Evolutionary conservation across 768 basidiomycete genomes (phyloP).

Genomic region (Mrakia gelida): DNA sequence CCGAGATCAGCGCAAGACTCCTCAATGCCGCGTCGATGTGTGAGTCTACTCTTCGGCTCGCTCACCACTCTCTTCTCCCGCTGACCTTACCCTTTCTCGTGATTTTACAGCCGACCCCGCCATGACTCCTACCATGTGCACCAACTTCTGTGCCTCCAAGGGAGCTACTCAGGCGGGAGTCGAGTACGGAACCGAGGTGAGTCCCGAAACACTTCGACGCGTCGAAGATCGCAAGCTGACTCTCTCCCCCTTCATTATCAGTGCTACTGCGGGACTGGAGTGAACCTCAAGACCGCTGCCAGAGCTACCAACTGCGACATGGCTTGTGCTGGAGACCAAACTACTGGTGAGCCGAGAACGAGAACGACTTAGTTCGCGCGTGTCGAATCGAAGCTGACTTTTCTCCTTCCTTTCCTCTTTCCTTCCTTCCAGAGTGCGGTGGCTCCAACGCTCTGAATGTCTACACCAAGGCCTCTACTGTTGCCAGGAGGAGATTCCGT

Average conservation of each 20-base stretch:
- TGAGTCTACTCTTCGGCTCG: too few relatives aligned
- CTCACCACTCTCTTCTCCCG: too few relatives aligned
- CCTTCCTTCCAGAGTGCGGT: neutral
- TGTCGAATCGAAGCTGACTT: too few relatives aligned
- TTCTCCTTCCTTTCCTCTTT: too few relatives aligned
- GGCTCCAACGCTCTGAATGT: neutral
- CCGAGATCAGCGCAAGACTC: neutral
- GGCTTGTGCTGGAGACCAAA: neutral
- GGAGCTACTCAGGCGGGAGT: constrained; percentile 44
- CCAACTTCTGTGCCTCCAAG: constrained; percentile 40
- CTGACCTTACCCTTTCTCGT: neutral
- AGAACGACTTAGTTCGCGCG: too few relatives aligned
- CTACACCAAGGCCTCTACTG: too few relatives aligned
- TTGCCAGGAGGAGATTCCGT: too few relatives aligned
- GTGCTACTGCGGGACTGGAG: constrained; percentile 17
- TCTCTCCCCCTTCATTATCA: neutral
- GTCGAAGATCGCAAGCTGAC: too few relatives aligned
- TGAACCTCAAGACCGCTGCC: constrained; percentile 8
- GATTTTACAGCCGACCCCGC: constrained; percentile 33
- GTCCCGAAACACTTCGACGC: neutral
- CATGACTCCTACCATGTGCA: constrained; percentile 43
- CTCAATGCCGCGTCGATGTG: too few relatives aligned
- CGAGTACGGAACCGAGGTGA: constrained; percentile 37
- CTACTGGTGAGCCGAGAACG: neutral
- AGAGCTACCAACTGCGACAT: constrained; percentile 23